These are phyloP conservation scores for Fagopyrum homotropicum DNA, from an alignment of 148 eudicot genomes.

Conservation along the genomic window DNA sequence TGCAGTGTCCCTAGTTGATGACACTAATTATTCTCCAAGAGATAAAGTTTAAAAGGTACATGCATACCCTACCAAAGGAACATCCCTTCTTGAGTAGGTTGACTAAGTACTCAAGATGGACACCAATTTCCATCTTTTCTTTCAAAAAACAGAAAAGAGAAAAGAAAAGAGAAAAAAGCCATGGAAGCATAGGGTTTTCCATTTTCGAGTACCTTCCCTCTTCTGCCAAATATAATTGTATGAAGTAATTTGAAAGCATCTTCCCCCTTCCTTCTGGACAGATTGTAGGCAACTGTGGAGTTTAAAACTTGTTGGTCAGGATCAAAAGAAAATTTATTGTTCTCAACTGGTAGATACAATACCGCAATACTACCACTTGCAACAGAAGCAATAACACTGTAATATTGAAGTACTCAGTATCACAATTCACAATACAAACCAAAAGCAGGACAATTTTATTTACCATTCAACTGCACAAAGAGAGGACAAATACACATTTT, in stretches of 20 bases:
- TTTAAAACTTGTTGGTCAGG: slow-evolving; percentile 12
- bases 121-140: not conserved
- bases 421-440: not conserved
- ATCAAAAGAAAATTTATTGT: not conserved
- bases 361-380: not conserved
- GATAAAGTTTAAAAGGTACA: not conserved
- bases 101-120: not conserved
- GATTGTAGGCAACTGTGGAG: slow-evolving; percentile 66
- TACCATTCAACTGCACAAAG: not conserved
- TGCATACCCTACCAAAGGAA: not conserved
- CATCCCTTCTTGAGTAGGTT: not conserved
- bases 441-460: not conserved
- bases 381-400: not conserved
- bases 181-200: not conserved
- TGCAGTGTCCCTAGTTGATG: not conserved
- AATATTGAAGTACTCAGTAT: not conserved
- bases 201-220: slow-evolving; percentile 59
- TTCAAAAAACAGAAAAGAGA: not conserved
- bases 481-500: not conserved
- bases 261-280: slow-evolving; percentile 70
- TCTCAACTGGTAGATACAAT: not conserved
- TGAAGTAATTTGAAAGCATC: slow-evolving; percentile 72
- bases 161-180: no score
- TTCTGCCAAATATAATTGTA: slow-evolving; percentile 67
- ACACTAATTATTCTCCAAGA: not conserved